Base-by-base conservation (phyloP, 768 basidiomycete genomes). In the Phylloporus arenicola region DNA sequence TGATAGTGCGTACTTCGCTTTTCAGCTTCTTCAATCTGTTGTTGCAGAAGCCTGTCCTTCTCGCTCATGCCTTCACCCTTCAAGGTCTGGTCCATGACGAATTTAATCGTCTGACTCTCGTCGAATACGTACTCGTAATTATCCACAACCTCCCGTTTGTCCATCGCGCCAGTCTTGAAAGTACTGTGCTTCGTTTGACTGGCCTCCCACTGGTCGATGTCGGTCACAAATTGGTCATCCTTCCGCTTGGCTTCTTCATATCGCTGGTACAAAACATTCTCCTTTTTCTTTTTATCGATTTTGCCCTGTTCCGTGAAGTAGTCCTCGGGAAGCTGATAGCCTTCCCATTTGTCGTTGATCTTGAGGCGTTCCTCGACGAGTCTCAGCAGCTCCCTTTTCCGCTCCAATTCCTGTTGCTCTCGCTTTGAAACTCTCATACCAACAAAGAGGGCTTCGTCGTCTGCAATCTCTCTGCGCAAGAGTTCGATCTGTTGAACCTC, bases 301-400 rank as follows among this genome's bases (percentile, higher is more conserved):
- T 94, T 96, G 25, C 96, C 96, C 66, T 97, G 93, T 61, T 95
- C 95, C 1, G 96, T 99, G 59, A 98, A 79, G 65, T 99, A 99
- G 68, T 98, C 96, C 58, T 98, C 96, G 0, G 96, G 96, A 38
- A 98, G 79, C 70, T 87, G 84, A 64, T 99, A 99, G 8, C 95
- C 95, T 54, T 99, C 96, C 71, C 78, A 91, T 55, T 89, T 92
- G 72, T 99, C 96, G 67, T 92, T 88, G 50, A 99, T 96, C 63
- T 84, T 86, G 55, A 95, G 75, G 25, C 95, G 82, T 64, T 94
- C 94, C 69, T 99, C 95, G 48, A 95, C 95, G 40, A 98, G 79
- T 48, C 81, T 79, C 6, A 99, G 73, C 8, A 98, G 75, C 59
- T 96, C 91, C 70, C 94, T 96, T 75, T 98, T 98, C 55, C 81